These are phyloP conservation scores for Phytophthora megakarya DNA, from an alignment of 352 stramenopile species.

Conservation along the genomic window DNA sequence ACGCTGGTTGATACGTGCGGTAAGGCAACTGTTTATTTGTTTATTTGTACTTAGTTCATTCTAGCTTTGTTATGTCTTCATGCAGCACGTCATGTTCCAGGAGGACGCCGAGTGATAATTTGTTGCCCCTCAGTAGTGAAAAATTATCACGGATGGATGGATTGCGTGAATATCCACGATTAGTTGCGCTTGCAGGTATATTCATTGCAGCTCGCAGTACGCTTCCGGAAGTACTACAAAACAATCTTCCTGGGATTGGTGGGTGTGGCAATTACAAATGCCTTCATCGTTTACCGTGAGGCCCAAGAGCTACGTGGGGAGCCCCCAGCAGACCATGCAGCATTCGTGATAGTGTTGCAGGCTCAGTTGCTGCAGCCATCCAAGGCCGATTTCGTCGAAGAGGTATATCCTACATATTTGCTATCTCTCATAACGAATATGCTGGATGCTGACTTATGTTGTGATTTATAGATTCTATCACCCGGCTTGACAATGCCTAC, in stretches of 20 bases:
- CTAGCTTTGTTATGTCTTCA: too few relatives aligned
- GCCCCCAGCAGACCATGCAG: not conserved
- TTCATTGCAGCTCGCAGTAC: conserved; percentile 16
- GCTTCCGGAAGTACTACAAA: conserved; percentile 28
- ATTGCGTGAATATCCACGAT: conserved; percentile 22
- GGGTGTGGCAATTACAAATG: conserved; percentile 29
- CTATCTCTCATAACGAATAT: not conserved
- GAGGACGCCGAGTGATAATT: not conserved
- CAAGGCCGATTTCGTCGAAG: not conserved
- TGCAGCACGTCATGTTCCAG: conserved; percentile 12
- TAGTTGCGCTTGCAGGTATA: conserved; percentile 25
- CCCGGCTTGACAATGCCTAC: not conserved
- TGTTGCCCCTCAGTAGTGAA: conserved; percentile 6
- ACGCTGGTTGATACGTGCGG: too few relatives aligned
- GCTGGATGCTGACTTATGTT: not conserved
- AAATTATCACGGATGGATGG: conserved; percentile 22
- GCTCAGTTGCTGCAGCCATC: conserved; percentile 4
- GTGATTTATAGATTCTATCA: not conserved
- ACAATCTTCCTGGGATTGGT: conserved; percentile 27
- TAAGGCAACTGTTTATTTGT: too few relatives aligned
- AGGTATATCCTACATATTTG: conserved; percentile 11
- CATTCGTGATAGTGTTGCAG: conserved; percentile 14
- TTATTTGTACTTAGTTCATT: too few relatives aligned
- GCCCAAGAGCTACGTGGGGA: not conserved
- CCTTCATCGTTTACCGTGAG: conserved; percentile 24